Evolutionary conservation across 306 rosid genomes (phyloP), one percentile per base, ranked within the genome.

Genomic region (Cucurbita pepo): DNA sequence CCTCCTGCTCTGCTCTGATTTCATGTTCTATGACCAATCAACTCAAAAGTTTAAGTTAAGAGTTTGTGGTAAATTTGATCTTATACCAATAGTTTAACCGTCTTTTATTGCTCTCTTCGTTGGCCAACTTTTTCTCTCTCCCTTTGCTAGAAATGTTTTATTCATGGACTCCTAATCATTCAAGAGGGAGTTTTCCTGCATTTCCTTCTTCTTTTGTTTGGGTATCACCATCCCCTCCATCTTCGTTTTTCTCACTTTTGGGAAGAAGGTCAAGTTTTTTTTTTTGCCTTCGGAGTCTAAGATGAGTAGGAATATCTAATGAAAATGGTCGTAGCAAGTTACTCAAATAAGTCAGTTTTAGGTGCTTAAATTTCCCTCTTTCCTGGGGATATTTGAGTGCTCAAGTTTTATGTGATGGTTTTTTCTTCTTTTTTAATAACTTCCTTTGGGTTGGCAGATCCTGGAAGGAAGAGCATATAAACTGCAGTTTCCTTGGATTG

Each of bases 401-500:
- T 12, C 36, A 59, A 59, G n/a, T 59, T 34, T 18, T 1, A 7
- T 51, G 15, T n/a, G 15, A 50, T 50, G 54, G 0, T 44, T 44
- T 44, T 7, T 44, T 44, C 1, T 9, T 44, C 12, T 6, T 44
- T 8, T 44, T 44, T 7, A 7, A 8, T 40, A 52, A 8, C 22
- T 25, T 19, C 72, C 63, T 66, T 21, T 22, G 72, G 37, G 18
- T 45, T 66, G 22, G 73, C 43, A 83, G 86, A 80, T 83, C 52
- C 48, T 83, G 79, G 86, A 83, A 71, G 86, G 86, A 71, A 75
- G 43, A 57, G 59, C 86, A 5, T 83, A 80, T 53, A 79, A 77
- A 57, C 82, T 83, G 56, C 86, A 83, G 77, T 80, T 79, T 79
- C 86, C 86, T 43, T 83, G 86, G 86, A 72, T 83, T 77, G 86